Base-by-base conservation (phyloP, 805 yeast genomes). In the Candida suzukii region DNA sequence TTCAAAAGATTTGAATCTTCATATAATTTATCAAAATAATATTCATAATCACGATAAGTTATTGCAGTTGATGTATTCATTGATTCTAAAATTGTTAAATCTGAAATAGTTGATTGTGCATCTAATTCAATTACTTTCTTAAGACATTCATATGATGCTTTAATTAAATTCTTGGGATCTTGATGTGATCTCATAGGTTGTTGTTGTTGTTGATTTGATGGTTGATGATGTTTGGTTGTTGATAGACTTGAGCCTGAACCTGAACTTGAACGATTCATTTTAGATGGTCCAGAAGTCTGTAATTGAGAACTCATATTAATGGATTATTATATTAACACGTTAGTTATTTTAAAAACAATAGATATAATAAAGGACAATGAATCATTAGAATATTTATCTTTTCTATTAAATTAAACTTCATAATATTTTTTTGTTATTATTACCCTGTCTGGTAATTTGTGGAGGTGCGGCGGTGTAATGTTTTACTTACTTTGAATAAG, bases 51-150 rank as follows among this genome's bases (percentile, higher is more conserved):
- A 38, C 68, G 66, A 40, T 73, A 76, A 49, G 73, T 73, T 46
- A 77, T 57, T 0, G 79, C 71, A 37, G 78, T 74, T 40, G 74
- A 67, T n/a, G 81, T 78, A 51, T 79, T 79, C 43, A 76, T 57
- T 46, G 76, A 74, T 41, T 74, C 75, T 26, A 78, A 47, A 13
- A 74, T 56, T 47, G 70, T 73, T 50, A 79, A 58, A 45, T 76
- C 65, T 34, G 58, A 51, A 3, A 68, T 51, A 0, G 67, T 51
- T 2, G 59, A 56, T 41, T 59, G 59, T 4, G 66, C 60, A 32
- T 61, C 65, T 19, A 66, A 56, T 11, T 51, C 58, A 7, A 61
- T 43, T 11, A 70, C 58, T 27, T 47, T 58, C 36, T 58, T 57
- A 16, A 70, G 40, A 36, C 66, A 61, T 22, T 52, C 54, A 40